Evolutionary conservation across 768 basidiomycete genomes (phyloP).

Genomic region (Rhizopogon vulgaris): DNA sequence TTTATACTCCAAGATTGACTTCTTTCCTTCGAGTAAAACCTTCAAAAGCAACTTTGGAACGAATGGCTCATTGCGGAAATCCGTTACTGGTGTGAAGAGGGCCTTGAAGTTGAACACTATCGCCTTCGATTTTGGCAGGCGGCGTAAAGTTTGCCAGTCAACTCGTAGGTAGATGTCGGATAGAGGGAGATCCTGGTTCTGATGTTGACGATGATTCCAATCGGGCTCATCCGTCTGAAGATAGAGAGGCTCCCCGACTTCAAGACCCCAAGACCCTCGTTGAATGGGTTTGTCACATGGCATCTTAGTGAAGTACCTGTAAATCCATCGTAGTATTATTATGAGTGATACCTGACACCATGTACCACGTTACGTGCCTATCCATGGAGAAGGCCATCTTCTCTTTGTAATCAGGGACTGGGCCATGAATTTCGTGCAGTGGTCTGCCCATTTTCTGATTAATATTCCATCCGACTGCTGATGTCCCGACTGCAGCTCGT

Average conservation of each 20-base stretch:
- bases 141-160: constrained; percentile 50
- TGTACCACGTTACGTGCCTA: constrained; percentile 24
- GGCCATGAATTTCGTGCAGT: constrained; percentile 39
- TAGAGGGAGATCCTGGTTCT: constrained; percentile 29
- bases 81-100: constrained; percentile 42
- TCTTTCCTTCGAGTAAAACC: constrained; percentile 35
- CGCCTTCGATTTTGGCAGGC: constrained; percentile 39
- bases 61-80: constrained; percentile 40
- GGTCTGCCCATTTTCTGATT: constrained; percentile 41
- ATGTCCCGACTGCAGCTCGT: constrained; percentile 40
- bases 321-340: background rate
- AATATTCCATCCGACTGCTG: constrained; percentile 46
- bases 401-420: constrained; percentile 45
- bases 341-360: background rate
- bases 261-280: constrained; percentile 45
- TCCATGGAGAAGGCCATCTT: constrained; percentile 46
- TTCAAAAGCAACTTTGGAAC: constrained; percentile 42
- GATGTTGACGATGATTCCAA: constrained; percentile 27
- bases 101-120: constrained; percentile 52
- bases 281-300: constrained; percentile 44
- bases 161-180: constrained; percentile 42
- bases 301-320: constrained; percentile 44
- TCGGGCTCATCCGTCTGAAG: constrained; percentile 34
- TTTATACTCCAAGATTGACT: constrained; percentile 38
- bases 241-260: constrained; percentile 44